These are phyloP conservation scores for Flaveria robusta DNA, from an alignment of 129 eudicot genomes.

Conservation along the genomic window DNA sequence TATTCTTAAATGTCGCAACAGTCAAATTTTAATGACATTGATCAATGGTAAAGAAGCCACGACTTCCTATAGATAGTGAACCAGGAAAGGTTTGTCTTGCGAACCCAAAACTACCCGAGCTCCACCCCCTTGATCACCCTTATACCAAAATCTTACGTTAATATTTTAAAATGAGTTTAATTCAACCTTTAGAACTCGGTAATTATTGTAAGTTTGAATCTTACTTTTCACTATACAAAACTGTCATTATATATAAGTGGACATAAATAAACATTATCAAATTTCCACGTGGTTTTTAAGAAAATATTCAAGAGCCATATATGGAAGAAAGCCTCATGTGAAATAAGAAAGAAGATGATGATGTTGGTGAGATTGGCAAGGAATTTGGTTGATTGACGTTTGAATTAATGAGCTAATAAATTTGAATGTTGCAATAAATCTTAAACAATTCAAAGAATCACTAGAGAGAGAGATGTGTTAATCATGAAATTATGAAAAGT, in stretches of 20 bases:
- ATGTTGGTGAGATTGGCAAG: slow-evolving; percentile 32
- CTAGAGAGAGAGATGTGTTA: no score
- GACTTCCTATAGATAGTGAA: no score
- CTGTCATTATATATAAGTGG: background rate
- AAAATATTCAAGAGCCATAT: slow-evolving; percentile 8
- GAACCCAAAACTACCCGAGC: no score
- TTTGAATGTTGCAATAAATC: slow-evolving; percentile 13
- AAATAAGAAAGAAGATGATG: slow-evolving; percentile 32
- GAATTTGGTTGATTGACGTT: slow-evolving; percentile 26
- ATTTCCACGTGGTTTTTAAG: background rate
- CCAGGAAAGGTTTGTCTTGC: no score
- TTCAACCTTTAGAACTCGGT: no score
- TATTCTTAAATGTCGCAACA: no score
- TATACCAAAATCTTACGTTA: no score
- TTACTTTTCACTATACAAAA: background rate
- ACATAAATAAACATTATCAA: background rate
- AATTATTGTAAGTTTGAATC: background rate
- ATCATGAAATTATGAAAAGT: slow-evolving; percentile 26
- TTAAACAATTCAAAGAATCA: background rate
- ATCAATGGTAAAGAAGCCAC: no score
- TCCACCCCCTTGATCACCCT: no score
- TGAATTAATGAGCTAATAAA: background rate
- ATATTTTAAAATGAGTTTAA: no score
- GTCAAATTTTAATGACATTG: no score
- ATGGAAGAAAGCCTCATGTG: slow-evolving; percentile 21